Evolutionary conservation across 768 basidiomycete genomes (phyloP).

Genomic region (Hypholoma fasciculare): DNA sequence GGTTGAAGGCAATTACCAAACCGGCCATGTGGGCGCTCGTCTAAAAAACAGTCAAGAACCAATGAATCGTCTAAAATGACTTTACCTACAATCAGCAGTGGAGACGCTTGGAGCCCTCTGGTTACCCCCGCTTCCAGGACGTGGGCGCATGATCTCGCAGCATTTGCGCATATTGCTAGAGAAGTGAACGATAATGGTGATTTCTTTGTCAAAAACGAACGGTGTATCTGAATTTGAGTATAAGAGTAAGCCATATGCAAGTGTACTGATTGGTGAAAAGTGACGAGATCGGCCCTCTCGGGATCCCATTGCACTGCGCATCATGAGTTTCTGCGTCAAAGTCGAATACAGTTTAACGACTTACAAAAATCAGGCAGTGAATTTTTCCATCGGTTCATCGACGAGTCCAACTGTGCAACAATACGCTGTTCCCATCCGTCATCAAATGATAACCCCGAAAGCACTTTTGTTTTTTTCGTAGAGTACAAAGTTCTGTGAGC

Average conservation of each 20-base stretch:
- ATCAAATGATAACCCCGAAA: background rate
- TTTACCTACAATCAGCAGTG: constrained; percentile 31
- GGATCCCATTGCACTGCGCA: constrained; percentile 20
- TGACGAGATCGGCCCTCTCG: constrained; percentile 22
- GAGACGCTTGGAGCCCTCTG: constrained; percentile 24
- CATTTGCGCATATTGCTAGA: constrained; percentile 67
- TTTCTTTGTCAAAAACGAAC: constrained; percentile 58
- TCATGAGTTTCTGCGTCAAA: background rate
- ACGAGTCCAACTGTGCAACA: constrained; percentile 63
- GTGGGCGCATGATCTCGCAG: constrained; percentile 72
- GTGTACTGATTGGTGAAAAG: constrained; percentile 52
- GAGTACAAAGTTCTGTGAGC: constrained; percentile 29
- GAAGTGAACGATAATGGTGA: constrained; percentile 49
- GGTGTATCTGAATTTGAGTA: constrained; percentile 65
- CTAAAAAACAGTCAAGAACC: background rate
- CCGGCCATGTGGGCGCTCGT: background rate
- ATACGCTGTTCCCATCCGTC: constrained; percentile 46
- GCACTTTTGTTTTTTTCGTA: background rate
- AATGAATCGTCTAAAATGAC: background rate
- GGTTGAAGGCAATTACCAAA: constrained; percentile 38
- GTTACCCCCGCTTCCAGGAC: constrained; percentile 56
- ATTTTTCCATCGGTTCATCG: constrained; percentile 62
- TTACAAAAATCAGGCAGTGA: constrained; percentile 56
- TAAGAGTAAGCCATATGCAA: constrained; percentile 47
- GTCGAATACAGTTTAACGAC: constrained; percentile 10